phyloP scores from a whole-genome alignment of 2,329 filamentous ascomycete genomes.

The Alternaria metachromatica region DNA sequence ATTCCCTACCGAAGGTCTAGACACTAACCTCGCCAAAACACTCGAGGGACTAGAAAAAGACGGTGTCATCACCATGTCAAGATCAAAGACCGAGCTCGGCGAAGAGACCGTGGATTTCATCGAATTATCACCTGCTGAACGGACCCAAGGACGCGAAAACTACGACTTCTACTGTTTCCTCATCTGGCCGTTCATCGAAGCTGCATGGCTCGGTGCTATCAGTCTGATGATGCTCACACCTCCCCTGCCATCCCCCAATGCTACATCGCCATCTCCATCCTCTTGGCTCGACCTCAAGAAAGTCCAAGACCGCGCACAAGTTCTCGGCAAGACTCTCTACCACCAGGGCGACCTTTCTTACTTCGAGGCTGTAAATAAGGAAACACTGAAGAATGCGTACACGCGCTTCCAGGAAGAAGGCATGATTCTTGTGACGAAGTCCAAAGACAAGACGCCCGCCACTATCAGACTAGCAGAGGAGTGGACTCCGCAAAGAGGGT shows the following conservation, averaged over 20 bases:
- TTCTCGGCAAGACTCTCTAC: constrained; percentile 92
- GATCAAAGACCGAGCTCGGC: constrained; percentile 46
- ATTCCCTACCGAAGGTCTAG: constrained; percentile 85
- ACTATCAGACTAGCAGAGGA: constrained; percentile 73
- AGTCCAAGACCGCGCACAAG: constrained; percentile 80
- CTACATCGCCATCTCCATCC: constrained; percentile 32
- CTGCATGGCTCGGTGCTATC: constrained; percentile 88
- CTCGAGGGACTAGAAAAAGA: constrained; percentile 79
- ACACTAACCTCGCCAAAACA: constrained; percentile 80
- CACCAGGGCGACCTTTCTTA: constrained; percentile 97
- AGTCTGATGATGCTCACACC: constrained; percentile 86
- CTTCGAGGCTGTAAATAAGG: constrained; percentile 98
- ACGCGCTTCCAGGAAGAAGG: constrained; percentile 87
- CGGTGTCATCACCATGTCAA: constrained; percentile 73
- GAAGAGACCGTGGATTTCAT: constrained; percentile 65
- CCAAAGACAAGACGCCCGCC: constrained; percentile 67
- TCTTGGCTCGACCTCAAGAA: constrained; percentile 80
- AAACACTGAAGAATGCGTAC: constrained; percentile 94
- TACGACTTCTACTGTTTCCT: constrained; percentile 99
- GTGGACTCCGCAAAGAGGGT: constrained; percentile 72
- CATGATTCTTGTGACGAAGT: constrained; percentile 76
- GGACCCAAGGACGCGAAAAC: constrained; percentile 83
- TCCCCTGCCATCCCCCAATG: constrained; percentile 55
- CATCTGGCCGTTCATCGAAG: constrained; percentile 98
- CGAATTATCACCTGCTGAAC: constrained; percentile 77